Evolutionary conservation across 2,329 filamentous ascomycete species (phyloP).

Genomic region (Exophiala sideris): DNA sequence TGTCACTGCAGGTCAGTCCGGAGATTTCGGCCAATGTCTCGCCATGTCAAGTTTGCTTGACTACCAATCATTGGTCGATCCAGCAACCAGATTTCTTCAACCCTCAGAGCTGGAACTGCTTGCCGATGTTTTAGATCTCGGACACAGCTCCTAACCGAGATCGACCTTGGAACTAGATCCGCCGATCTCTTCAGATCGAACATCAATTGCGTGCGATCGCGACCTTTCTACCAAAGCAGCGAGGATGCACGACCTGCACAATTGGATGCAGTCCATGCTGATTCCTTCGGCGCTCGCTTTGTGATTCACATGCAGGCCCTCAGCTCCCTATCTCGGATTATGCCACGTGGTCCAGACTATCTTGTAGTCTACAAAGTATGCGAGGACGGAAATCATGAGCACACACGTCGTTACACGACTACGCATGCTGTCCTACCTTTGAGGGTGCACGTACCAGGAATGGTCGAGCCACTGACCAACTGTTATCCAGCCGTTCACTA

Average conservation of each 20-base stretch:
- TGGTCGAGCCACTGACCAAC: too few relatives aligned
- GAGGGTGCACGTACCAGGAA: too few relatives aligned
- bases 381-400: background rate
- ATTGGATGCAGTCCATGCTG: background rate
- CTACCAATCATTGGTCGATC: slow-evolving; percentile 2
- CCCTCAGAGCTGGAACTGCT: background rate
- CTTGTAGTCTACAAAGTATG: background rate
- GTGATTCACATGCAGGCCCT: background rate
- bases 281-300: background rate
- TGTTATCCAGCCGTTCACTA: background rate
- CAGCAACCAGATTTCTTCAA: slow-evolving; percentile 2
- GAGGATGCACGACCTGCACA: too few relatives aligned
- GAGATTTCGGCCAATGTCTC: slow-evolving; percentile 5
- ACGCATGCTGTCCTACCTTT: background rate
- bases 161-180: background rate
- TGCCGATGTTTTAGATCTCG: background rate
- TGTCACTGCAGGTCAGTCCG: slow-evolving; percentile 7
- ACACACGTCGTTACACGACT: background rate
- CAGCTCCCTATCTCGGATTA: background rate
- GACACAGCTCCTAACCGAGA: background rate
- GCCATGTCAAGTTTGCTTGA: slow-evolving; percentile 13
- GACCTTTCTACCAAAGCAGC: too few relatives aligned
- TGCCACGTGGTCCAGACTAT: slow-evolving; percentile 1
- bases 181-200: background rate
- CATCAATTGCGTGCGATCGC: too few relatives aligned